Evolutionary conservation across 2,329 filamentous ascomycete genomes (phyloP).

Genomic region (Podosphaera fusca): DNA sequence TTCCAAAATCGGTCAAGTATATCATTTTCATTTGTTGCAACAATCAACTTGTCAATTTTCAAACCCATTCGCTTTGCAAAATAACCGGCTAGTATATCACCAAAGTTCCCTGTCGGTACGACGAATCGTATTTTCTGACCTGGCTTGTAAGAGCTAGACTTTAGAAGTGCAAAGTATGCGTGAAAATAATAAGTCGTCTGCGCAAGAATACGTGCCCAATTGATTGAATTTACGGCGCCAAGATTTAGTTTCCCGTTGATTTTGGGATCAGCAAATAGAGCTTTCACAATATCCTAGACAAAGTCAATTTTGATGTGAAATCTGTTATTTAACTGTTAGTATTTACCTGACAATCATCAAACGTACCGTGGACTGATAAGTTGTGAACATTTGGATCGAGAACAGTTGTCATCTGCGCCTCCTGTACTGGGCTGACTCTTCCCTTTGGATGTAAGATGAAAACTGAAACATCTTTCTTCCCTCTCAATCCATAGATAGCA

Average conservation of each 20-base stretch:
- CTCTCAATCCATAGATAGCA: conserved; percentile 81
- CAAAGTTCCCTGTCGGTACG: conserved; percentile 90
- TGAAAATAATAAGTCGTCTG: conserved; percentile 97
- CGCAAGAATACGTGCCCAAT: conserved; percentile 82
- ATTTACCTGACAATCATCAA: conserved; percentile 75
- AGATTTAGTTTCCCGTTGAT: conserved; percentile 67
- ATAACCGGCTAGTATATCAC: conserved; percentile 81
- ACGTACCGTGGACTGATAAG: conserved; percentile 68
- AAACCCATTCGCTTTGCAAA: conserved; percentile 82
- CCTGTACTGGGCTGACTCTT: conserved; percentile 74
- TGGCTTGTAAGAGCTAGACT: conserved; percentile 34
- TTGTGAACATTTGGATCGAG: conserved; percentile 84
- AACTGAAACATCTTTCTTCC: conserved; percentile 91
- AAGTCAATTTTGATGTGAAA: conserved; percentile 3
- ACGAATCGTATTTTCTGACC: conserved; percentile 60
- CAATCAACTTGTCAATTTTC: conserved; percentile 66
- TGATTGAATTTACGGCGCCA: conserved; percentile 90
- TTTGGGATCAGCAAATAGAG: conserved; percentile 65
- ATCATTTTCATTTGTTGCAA: conserved; percentile 94
- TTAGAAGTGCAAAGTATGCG: conserved; percentile 65
- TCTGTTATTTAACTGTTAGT: background rate
- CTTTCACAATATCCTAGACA: conserved; percentile 65
- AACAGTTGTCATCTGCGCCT: conserved; percentile 92
- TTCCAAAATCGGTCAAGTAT: conserved; percentile 92
- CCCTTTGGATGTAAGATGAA: conserved; percentile 89